Evolutionary conservation across 2,329 filamentous ascomycete species (phyloP).

Genomic region (Neopestalotiopsis sp.): DNA sequence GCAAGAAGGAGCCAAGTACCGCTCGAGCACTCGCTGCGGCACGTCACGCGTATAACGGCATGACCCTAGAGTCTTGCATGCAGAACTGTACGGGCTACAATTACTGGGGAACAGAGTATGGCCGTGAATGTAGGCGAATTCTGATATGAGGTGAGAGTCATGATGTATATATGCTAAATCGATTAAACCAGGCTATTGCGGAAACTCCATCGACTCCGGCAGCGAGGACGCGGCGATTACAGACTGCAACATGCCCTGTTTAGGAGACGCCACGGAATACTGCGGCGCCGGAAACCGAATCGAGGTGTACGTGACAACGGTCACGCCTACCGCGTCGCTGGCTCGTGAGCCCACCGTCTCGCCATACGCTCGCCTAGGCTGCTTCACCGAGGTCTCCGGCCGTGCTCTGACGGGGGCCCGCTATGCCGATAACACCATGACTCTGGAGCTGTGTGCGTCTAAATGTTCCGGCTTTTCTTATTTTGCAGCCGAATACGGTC

Average conservation of each 20-base stretch:
- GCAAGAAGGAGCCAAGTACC: constrained; percentile 51
- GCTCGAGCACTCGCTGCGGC: constrained; percentile 48
- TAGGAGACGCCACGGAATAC: constrained; percentile 45
- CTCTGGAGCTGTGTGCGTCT: constrained; percentile 42
- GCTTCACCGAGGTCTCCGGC: constrained; percentile 43
- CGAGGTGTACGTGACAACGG: constrained; percentile 48
- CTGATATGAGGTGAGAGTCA: background rate
- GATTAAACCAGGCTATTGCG: constrained; percentile 48
- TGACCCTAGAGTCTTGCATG: constrained; percentile 56
- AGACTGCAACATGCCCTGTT: constrained; percentile 46
- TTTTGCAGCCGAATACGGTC: constrained; percentile 43
- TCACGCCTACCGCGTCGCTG: constrained; percentile 40
- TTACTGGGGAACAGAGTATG: constrained; percentile 58
- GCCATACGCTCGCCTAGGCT: constrained; percentile 42
- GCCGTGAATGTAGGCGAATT: constrained; percentile 49
- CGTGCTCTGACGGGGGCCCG: constrained; percentile 41
- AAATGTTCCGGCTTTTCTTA: constrained; percentile 42
- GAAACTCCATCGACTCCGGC: constrained; percentile 42
- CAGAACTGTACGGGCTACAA: constrained; percentile 49
- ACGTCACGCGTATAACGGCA: constrained; percentile 48
- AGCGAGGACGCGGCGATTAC: constrained; percentile 36
- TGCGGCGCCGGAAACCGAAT: constrained; percentile 49
- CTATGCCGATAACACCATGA: constrained; percentile 41
- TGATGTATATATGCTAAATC: background rate
- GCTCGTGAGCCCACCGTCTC: constrained; percentile 40